phyloP scores from a whole-genome alignment of 2,329 filamentous ascomycete species.

The Tolypocladium inflatum region DNA sequence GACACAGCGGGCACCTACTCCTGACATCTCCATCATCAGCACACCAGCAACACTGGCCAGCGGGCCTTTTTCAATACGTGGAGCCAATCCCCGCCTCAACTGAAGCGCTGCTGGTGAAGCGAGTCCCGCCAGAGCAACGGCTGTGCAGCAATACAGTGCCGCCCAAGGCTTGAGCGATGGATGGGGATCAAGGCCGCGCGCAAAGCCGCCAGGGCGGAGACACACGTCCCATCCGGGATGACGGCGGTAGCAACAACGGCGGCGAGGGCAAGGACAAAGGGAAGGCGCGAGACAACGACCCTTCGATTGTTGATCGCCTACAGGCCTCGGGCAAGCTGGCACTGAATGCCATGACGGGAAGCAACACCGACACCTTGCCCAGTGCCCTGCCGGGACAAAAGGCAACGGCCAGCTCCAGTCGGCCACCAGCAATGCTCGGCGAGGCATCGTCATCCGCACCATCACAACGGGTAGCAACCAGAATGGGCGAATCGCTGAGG shows the following conservation, averaged over 20 bases:
- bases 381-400: constrained; percentile 11
- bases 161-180: not conserved
- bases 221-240: not conserved
- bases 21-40: not conserved
- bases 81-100: not conserved
- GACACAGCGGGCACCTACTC: not conserved
- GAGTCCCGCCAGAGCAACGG: not conserved
- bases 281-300: constrained; percentile 3
- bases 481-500: not conserved
- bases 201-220: not conserved
- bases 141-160: not conserved
- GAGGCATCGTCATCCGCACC: not conserved
- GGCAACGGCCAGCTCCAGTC: constrained; percentile 1
- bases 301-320: constrained; percentile 12
- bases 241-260: not conserved
- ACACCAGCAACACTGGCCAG: not conserved
- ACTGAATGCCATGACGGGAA: constrained; percentile 13
- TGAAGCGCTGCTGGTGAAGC: not conserved
- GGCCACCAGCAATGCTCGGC: not conserved
- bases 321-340: constrained; percentile 17
- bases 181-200: not conserved
- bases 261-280: constrained; percentile 7
- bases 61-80: not conserved
- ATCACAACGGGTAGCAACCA: not conserved
- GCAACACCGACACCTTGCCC: constrained; percentile 4